Base-by-base conservation (phyloP, 306 rosid genomes). In the Nissolia schottii region DNA sequence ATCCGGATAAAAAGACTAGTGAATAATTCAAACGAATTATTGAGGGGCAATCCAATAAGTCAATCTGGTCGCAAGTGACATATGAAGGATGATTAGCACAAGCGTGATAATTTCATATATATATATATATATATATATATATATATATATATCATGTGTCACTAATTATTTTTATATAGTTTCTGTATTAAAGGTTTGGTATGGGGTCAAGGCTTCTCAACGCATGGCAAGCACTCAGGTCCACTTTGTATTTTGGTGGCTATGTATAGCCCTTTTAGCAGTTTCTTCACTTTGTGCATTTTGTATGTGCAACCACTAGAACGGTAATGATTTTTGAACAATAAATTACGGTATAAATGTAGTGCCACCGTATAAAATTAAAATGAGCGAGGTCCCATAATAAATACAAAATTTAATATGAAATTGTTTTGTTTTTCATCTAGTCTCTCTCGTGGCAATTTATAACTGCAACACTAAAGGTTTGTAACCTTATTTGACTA, bases 211-310 rank as follows among this genome's bases (percentile, higher is more conserved):
- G 62, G 59, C 41, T 22, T 35, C 35, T 35, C 40, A 76, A 59
- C 38, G 56, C n/a, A 55, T 70, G 71, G 46, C 11, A 49, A 65
- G 61, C 81, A 71, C 72, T 57, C 27, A 64, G 46, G 15, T 54
- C 73, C 79, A 79, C 75, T 77, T 51, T 50, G 38, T 31, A 57
- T 40, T n/a, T 57, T 78, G 70, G 67, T 63, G 50, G 71, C 45
- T 31, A 66, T n/a, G n/a, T n/a, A n/a, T 41, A 60, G 67, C 35
- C 11, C n/a, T 25, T 73, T 74, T 50, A 10, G 6, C 8, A 3
- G 19, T 53, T 71, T 58, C 27, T 53, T 56, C 65, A 19, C 54
- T 74, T 62, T 81, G 57, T 83, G 85, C 88, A 80, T 77, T 67
- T 34, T 22, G 28, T 68, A 49, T 73, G 80, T 75, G 67, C 6